Conservation (phyloP, 2,329 filamentous ascomycete genomes). For the Plectosphaerella cucumerina region DNA sequence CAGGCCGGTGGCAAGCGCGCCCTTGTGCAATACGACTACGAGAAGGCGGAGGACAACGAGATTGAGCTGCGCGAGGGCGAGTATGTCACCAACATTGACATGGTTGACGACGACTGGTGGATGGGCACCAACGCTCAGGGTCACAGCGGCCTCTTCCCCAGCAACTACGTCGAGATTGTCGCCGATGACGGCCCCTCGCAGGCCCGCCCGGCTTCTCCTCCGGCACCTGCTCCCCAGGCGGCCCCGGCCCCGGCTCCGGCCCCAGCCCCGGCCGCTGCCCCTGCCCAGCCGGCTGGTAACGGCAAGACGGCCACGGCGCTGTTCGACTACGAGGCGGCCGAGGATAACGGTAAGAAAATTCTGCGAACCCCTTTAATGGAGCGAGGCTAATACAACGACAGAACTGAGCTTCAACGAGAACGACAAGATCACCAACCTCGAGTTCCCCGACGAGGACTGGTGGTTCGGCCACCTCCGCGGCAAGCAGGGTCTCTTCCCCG, state of each 20-base stretch:
- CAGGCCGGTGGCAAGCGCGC: slow-evolving; percentile 61
- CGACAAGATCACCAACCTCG: slow-evolving; percentile 74
- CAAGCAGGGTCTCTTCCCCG: slow-evolving; percentile 76
- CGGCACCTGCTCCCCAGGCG: slow-evolving; percentile 20
- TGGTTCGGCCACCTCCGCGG: slow-evolving; percentile 89
- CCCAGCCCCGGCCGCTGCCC: slow-evolving; percentile 23
- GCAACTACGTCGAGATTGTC: slow-evolving; percentile 91
- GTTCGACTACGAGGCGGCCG: slow-evolving; percentile 95
- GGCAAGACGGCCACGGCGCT: slow-evolving; percentile 75
- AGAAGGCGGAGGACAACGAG: slow-evolving; percentile 96
- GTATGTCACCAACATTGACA: slow-evolving; percentile 85
- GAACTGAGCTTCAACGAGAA: slow-evolving; percentile 82
- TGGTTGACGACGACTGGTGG: slow-evolving; percentile 99
- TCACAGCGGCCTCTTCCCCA: slow-evolving; percentile 88
- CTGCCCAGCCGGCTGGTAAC: slow-evolving; percentile 21
- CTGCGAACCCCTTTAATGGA: slow-evolving; percentile 18
- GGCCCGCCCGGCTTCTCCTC: slow-evolving; percentile 21
- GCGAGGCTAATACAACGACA: slow-evolving; percentile 27
- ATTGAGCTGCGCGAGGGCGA: slow-evolving; percentile 87
- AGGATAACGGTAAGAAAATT: slow-evolving; percentile 71
- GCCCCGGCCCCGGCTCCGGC: slow-evolving; percentile 29
- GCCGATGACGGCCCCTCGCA: slow-evolving; percentile 46
- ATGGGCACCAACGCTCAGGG: slow-evolving; percentile 84
- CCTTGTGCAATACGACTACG: slow-evolving; percentile 88
- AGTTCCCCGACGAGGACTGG: slow-evolving; percentile 99